Base-by-base conservation (phyloP, 805 yeast species). In the Wickerhamia fluorescens region DNA sequence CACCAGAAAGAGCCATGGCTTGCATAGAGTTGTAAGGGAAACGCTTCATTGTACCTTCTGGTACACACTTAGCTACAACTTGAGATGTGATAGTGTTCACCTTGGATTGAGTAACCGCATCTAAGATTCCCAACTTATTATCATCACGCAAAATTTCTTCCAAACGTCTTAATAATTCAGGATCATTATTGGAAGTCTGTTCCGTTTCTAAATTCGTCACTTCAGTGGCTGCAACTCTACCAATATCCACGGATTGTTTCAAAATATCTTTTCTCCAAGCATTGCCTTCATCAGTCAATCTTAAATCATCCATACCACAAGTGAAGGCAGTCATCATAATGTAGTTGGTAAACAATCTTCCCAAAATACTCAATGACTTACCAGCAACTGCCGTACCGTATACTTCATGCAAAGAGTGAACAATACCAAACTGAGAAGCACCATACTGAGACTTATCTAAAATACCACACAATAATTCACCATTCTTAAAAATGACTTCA, bases 231-330 rank as follows among this genome's bases (percentile, higher is more conserved):
- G 97, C 96, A 41, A 71, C 69, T 53, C 89, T 73, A 50, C 98
- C 99, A 34, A 77, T 78, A 46, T 82, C 94, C 29, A 71, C 72
- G 15, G 94, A 77, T 35, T 77, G 77, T 42, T 73, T 63, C 54
- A 94, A 69, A 37, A 92, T 83, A 36, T 86, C 94, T 9, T 63
- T 61, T 68, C 99, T 78, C 89, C 94, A 78, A 36, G 68, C 49
- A 55, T 94, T 88, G 52, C 99, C 99, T 45, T 85, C 95, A 3
- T 58, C 73, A 14, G 97, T 92, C 44, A 94, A 71, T 53, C 95
- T 75, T 56, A 92, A 69, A 65, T 92, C 99, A 56, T 92, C 99
- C 98, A 92, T 94, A 72, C 99, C 98, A 78, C 99, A 92, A 6
- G 98, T 92, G 53, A 92, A 84, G 2, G 96, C 97, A 34, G 85